Percentiles rank a stretch among this genome's conserved stretches.
Conservation (phyloP, 1,139 yeast species). For the Candida frijolesensis region DNA sequence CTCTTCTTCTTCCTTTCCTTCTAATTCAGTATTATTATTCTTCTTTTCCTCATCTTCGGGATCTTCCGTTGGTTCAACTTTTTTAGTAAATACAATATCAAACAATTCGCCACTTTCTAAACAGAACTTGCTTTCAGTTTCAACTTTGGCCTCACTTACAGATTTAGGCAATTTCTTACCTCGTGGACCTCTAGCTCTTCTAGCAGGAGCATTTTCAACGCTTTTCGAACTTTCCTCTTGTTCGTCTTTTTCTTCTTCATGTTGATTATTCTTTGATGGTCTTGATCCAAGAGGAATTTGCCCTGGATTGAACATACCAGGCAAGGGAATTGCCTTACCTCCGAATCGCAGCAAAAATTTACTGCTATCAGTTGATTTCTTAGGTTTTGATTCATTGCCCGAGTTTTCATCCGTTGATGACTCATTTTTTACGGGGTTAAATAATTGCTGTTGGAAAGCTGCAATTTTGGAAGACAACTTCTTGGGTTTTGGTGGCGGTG, state of each 20-base stretch:
- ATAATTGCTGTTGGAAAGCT: slow-evolving; percentile 64
- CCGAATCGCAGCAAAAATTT: slow-evolving; percentile 36
- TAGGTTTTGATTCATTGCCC: neutral
- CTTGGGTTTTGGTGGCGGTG: slow-evolving; percentile 73
- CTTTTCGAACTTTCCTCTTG: slow-evolving; percentile 9
- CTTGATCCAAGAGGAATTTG: slow-evolving; percentile 15
- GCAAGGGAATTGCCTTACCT: slow-evolving; percentile 57
- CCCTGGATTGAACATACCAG: slow-evolving; percentile 57
- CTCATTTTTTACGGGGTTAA: slow-evolving; percentile 32
- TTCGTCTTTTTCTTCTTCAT: slow-evolving; percentile 4
- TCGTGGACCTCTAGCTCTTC: slow-evolving; percentile 73
- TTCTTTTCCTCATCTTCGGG: neutral
- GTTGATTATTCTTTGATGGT: slow-evolving; percentile 1
- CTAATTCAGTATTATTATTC: no score
- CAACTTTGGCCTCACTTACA: slow-evolving; percentile 50
- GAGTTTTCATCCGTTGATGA: slow-evolving; percentile 1
- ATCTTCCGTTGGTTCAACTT: neutral
- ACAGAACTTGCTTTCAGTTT: slow-evolving; percentile 28
- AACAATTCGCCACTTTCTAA: slow-evolving; percentile 41
- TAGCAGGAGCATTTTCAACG: slow-evolving; percentile 21
- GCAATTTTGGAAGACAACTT: slow-evolving; percentile 78
- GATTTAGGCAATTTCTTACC: slow-evolving; percentile 74
- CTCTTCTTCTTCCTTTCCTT: slow-evolving; percentile 2
- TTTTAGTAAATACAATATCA: slow-evolving; percentile 24
- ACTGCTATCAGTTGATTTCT: neutral